Evolutionary conservation across 2,329 filamentous ascomycete genomes (phyloP), one percentile per base, ranked within the genome.

Genomic region (Thermothelomyces thermophilus): DNA sequence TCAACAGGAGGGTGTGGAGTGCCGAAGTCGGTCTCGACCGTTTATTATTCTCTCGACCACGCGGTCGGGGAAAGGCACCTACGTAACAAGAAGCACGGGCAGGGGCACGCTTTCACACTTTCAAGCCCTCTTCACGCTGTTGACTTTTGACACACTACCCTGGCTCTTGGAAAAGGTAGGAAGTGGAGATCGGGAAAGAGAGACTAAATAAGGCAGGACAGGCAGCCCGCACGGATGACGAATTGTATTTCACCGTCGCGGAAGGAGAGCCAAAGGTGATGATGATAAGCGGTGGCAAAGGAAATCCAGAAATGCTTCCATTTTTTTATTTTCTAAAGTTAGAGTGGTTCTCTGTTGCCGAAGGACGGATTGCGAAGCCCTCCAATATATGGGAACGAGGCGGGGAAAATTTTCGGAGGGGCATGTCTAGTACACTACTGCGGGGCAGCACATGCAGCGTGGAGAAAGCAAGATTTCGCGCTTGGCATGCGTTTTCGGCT

Each of bases 341-440:
- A 30, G 44, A 46, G 41, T 46, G 26, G 37, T 30, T 48, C 47
- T 42, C 36, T 35, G 19, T 10, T 33, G 31, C 45, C 46, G 43
- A 41, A 53, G 34, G 46, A 36, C 42, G 40, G 48, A 35, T 24
- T 49, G 19, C 47, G 17, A 22, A 20, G 16, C 34, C 28, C 36
- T 37, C 40, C 39, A n/a, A 44, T 46, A 44, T 51, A 47, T 40
- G 54, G n/a, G n/a, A n/a, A n/a, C n/a, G n/a, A n/a, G n/a, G 54
- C 49, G 54, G 54, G 54, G 51, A 56, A 56, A 56, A 54, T 54
- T 56, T 54, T 54, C 24, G 41, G 46, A 50, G 47, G 46, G 51
- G 46, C 46, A 50, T 30, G 30, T 39, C 24, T 39, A n/a, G n/a
- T n/a, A n/a, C n/a, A n/a, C n/a, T 8, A 13, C 34, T 31, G 53